These are phyloP conservation scores for Eruca vesicaria DNA, from an alignment of 441 rosid species.

Conservation along the genomic window DNA sequence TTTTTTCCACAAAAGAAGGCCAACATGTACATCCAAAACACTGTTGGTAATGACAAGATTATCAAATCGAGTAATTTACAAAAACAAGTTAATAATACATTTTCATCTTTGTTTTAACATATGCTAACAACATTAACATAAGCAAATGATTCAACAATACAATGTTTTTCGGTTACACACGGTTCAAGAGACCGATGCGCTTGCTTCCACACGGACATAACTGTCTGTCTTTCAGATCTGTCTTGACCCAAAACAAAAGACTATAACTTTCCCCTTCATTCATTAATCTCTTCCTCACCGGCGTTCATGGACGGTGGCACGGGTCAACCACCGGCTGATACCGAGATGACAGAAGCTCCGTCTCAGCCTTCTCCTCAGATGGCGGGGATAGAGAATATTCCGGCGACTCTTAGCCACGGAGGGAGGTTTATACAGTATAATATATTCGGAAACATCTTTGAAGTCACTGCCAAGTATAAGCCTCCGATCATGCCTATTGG, in stretches of 20 bases:
- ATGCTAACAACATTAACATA: too few species aligned
- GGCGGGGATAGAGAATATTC: too few species aligned
- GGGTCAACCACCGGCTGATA: constrained; percentile 48
- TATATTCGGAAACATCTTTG: constrained; percentile 37
- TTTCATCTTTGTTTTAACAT: too few species aligned
- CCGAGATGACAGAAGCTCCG: constrained; percentile 54
- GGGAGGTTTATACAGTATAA: too few species aligned
- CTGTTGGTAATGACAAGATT: not conserved
- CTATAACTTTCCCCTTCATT: not conserved
- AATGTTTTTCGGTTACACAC: not conserved
- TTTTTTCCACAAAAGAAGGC: not conserved
- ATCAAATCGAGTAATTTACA: not conserved
- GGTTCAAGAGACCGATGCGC: constrained; percentile 14
- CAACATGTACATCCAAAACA: not conserved
- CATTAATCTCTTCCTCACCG: not conserved
- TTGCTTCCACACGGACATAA: constrained; percentile 3
- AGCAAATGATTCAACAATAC: not conserved
- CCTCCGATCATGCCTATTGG: constrained; percentile 95
- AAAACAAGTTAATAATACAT: too few species aligned
- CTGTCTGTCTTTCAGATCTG: constrained; percentile 28
- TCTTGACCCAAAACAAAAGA: constrained; percentile 22
- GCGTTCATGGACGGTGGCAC: constrained; percentile 51
- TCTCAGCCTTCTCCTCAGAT: too few species aligned
- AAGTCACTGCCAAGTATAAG: constrained; percentile 90
- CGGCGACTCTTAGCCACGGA: too few species aligned